These are phyloP conservation scores for Phytopythium oedochilum DNA, from an alignment of 352 stramenopile genomes.

Conservation along the genomic window DNA sequence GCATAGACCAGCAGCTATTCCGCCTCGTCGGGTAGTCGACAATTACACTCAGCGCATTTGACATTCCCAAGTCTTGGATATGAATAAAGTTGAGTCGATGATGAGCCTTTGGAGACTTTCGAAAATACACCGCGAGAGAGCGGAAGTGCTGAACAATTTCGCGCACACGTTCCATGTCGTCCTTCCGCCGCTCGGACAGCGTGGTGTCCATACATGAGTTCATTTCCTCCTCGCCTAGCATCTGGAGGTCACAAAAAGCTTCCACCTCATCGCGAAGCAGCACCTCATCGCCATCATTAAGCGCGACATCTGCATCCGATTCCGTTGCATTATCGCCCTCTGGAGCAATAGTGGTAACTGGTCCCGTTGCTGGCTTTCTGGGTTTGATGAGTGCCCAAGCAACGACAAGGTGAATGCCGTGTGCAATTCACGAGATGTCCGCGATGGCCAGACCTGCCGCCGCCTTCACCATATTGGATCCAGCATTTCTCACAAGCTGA, in stretches of 20 bases:
- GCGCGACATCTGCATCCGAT: neutral
- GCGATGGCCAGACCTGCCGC: neutral
- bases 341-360: no score
- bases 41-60: neutral
- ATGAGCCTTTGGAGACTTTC: neutral
- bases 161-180: neutral
- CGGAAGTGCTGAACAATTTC: neutral
- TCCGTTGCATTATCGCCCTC: neutral
- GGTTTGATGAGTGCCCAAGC: neutral
- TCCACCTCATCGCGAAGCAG: neutral
- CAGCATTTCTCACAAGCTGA: neutral
- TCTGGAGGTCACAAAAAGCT: neutral
- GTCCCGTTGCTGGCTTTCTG: neutral
- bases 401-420: neutral
- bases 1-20: conserved; percentile 11
- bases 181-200: neutral
- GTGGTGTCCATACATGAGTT: neutral
- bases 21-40: conserved; percentile 4
- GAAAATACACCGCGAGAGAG: neutral
- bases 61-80: neutral
- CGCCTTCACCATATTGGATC: neutral
- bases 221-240: neutral
- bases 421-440: neutral
- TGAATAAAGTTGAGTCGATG: neutral
- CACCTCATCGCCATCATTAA: neutral